These are phyloP conservation scores for Starmerella apicola DNA, from an alignment of 805 yeast species.

Conservation along the genomic window DNA sequence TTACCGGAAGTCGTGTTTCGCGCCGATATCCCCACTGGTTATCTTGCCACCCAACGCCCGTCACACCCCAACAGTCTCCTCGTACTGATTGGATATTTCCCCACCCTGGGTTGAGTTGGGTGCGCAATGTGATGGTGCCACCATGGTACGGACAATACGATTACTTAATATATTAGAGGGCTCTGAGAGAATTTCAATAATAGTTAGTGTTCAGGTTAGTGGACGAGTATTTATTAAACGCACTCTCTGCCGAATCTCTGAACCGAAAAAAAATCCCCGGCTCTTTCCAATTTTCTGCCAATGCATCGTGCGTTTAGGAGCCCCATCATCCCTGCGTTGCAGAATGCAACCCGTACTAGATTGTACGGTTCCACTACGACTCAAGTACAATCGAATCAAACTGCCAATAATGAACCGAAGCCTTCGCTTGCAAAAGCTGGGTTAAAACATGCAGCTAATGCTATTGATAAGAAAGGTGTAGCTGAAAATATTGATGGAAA, in stretches of 20 bases:
- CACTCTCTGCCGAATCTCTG: too few species aligned
- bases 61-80: too few species aligned
- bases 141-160: not conserved
- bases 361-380: constrained; percentile 5
- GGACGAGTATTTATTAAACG: too few species aligned
- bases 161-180: not conserved
- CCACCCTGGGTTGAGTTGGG: too few species aligned
- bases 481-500: not conserved
- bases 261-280: too few species aligned
- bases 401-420: not conserved
- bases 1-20: not conserved
- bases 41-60: too few species aligned
- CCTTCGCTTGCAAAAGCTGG: not conserved
- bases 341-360: constrained; percentile 14
- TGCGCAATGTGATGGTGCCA: too few species aligned
- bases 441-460: not conserved
- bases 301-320: constrained; percentile 18
- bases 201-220: too few species aligned
- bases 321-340: constrained; percentile 16
- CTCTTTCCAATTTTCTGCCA: not conserved
- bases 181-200: not conserved
- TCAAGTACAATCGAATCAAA: not conserved
- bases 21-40: too few species aligned
- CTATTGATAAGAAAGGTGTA: not conserved
- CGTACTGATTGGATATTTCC: too few species aligned